Evolutionary conservation across 2,329 filamentous ascomycete species (phyloP).

Genomic region (Botrytis pseudocinerea): DNA sequence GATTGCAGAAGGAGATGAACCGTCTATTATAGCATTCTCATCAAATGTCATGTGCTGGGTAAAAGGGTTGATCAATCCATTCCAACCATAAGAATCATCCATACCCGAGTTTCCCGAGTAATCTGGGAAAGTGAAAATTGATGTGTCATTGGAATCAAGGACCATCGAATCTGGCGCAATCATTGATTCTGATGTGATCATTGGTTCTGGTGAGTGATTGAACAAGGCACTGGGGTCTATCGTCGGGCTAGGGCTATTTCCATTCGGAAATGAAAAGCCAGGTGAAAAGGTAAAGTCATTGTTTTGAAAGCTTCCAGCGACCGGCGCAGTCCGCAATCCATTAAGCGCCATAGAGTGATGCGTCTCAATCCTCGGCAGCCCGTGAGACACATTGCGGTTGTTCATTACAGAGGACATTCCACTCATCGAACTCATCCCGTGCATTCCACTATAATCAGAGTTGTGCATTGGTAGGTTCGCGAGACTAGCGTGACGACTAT

Average conservation of each 20-base stretch:
- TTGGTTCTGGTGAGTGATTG: constrained; percentile 71
- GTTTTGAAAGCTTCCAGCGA: constrained; percentile 60
- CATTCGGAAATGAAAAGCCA: constrained; percentile 41
- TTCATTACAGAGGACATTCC: constrained; percentile 71
- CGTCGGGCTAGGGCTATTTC: constrained; percentile 61
- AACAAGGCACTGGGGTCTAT: constrained; percentile 76
- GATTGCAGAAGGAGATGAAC: constrained; percentile 92
- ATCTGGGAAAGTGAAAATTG: constrained; percentile 57
- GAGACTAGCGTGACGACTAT: constrained; percentile 72
- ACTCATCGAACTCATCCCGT: background rate
- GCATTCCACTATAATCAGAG: constrained; percentile 57
- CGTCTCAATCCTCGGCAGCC: constrained; percentile 82
- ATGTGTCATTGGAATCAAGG: constrained; percentile 63
- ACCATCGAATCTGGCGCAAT: constrained; percentile 62
- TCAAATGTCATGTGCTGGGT: constrained; percentile 67
- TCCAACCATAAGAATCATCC: constrained; percentile 84
- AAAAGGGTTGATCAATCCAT: constrained; percentile 60
- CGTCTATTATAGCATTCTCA: constrained; percentile 83
- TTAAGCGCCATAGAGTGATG: constrained; percentile 61
- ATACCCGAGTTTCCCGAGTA: constrained; percentile 59
- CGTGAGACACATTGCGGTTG: constrained; percentile 65
- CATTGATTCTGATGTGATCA: background rate
- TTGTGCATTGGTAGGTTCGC: constrained; percentile 63
- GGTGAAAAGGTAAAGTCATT: constrained; percentile 75
- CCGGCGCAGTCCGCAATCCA: constrained; percentile 77